phyloP scores from a whole-genome alignment of 2,329 filamentous ascomycete genomes.

The Beauveria sp. region DNA sequence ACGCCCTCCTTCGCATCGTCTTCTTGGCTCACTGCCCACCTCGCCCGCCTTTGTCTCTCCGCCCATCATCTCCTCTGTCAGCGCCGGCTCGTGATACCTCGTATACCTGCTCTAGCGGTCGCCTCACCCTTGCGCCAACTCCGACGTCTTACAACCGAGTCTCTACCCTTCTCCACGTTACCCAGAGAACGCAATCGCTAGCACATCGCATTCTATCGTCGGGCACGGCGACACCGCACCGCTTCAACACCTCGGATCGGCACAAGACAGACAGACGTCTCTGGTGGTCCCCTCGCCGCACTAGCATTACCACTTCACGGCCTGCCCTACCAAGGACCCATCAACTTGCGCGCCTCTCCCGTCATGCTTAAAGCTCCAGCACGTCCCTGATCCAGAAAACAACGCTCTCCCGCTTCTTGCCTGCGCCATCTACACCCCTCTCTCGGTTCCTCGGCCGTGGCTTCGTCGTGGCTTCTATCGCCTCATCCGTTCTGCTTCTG shows the following conservation, averaged over 20 bases:
- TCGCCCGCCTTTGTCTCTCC: background rate
- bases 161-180: background rate
- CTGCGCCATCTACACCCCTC: background rate
- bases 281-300: background rate
- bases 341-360: conserved; percentile 7
- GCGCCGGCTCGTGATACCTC: background rate
- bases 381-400: conserved; percentile 7
- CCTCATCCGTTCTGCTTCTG: background rate
- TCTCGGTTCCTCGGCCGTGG: background rate
- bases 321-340: conserved; percentile 3
- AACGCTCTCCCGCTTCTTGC: background rate
- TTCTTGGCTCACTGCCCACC: background rate
- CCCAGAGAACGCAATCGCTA: background rate
- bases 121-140: background rate
- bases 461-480: background rate
- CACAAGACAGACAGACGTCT: conserved; percentile 1
- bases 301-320: background rate
- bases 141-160: background rate
- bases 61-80: background rate
- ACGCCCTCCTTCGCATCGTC: background rate
- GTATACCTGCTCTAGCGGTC: conserved; percentile 1
- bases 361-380: conserved; percentile 7
- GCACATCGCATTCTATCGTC: background rate
- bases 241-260: background rate
- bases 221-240: background rate